These are phyloP conservation scores for Detonula confervacea DNA, from an alignment of 352 stramenopile species.

Conservation along the genomic window DNA sequence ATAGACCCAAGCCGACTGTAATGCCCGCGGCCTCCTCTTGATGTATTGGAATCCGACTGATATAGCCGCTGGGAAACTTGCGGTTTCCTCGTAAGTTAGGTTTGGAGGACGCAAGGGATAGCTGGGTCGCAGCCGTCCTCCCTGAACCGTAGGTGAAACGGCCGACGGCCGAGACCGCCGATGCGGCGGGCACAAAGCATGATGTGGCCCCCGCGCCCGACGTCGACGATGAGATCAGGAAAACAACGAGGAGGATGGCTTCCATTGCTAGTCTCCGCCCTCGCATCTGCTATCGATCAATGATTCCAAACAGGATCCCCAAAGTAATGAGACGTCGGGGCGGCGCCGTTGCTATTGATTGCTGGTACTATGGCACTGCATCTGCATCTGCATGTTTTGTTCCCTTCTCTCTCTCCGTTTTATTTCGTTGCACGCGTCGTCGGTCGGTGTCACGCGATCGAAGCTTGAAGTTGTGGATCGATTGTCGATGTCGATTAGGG, in stretches of 20 bases:
- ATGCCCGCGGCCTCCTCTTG: constrained; percentile 20
- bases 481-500: too few relatives aligned
- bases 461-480: too few relatives aligned
- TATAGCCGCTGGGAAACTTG: not conserved
- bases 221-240: not conserved
- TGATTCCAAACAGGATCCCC: too few relatives aligned
- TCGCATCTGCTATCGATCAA: too few relatives aligned
- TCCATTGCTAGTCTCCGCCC: not conserved
- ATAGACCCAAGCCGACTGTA: constrained; percentile 1
- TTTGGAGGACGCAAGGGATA: constrained; percentile 10
- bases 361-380: too few relatives aligned
- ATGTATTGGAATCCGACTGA: constrained; percentile 4
- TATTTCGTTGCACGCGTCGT: too few relatives aligned
- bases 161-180: not conserved
- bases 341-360: too few relatives aligned
- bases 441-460: too few relatives aligned
- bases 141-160: not conserved
- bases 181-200: not conserved
- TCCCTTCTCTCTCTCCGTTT: too few relatives aligned
- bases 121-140: not conserved
- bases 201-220: not conserved
- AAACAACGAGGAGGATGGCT: not conserved
- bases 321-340: too few relatives aligned
- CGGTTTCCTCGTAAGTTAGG: not conserved
- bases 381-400: too few relatives aligned